A percentile compares a stretch with the other conserved stretches of the same genome.
Conservation (phyloP, 371 early-diverging fungal species). For the Coemansia sp. region DNA sequence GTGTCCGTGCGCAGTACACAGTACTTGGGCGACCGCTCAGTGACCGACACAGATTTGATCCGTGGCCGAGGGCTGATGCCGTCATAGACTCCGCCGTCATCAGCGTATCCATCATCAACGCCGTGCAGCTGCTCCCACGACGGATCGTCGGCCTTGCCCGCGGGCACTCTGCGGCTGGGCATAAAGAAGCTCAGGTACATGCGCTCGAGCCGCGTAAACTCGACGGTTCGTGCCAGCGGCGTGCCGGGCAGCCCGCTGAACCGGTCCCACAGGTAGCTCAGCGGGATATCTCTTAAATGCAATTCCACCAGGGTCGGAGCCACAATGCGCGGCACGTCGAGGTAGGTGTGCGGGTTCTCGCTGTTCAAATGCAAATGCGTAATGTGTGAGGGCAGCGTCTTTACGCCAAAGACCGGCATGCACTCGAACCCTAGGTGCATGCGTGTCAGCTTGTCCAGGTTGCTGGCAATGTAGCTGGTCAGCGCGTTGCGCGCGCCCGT, state of each 20-base stretch:
- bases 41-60: constrained; percentile 33
- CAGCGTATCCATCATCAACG: too few relatives aligned
- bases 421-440: constrained; percentile 22
- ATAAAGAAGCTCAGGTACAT: constrained; percentile 31
- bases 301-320: constrained; percentile 23
- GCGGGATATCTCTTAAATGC: constrained; percentile 24
- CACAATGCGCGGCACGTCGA: constrained; percentile 34
- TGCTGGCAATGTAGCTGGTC: constrained; percentile 20
- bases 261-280: constrained; percentile 40
- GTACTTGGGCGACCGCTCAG: constrained; percentile 34
- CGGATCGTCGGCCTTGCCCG: constrained; percentile 29
- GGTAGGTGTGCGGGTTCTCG: constrained; percentile 26
- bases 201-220: constrained; percentile 20
- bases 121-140: constrained; percentile 26
- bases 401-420: constrained; percentile 38
- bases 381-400: constrained; percentile 32
- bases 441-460: constrained; percentile 9
- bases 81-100: too few relatives aligned
- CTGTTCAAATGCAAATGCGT: constrained; percentile 29
- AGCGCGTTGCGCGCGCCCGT: constrained; percentile 37
- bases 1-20: constrained; percentile 19
- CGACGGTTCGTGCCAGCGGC: neutral
- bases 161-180: constrained; percentile 34
- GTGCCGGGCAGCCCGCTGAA: constrained; percentile 9
- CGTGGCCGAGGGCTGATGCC: too few relatives aligned